A percentile compares a stretch with the other conserved stretches of the same genome.
phyloP scores from a whole-genome alignment of 352 stramenopile genomes.

The Globisporangium polare region DNA sequence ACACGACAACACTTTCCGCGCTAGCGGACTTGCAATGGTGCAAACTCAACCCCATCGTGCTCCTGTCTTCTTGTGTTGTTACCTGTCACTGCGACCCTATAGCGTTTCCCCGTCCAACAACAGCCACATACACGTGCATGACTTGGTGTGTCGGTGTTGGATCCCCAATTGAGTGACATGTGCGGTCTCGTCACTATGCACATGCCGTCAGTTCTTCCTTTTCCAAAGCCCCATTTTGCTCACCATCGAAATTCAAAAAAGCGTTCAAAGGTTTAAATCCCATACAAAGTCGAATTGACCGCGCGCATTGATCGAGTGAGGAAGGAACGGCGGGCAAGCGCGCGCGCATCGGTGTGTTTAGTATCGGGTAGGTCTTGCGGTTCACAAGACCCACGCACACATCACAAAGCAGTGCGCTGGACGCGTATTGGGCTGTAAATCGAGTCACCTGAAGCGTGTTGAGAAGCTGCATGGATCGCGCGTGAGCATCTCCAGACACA shows the following conservation, averaged over 20 bases:
- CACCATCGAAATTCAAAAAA: constrained; percentile 11
- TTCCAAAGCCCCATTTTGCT: constrained; percentile 1
- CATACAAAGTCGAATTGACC: background rate
- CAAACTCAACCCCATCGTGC: constrained; percentile 1
- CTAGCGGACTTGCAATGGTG: constrained; percentile 11
- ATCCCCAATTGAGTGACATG: background rate
- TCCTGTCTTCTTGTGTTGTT: background rate
- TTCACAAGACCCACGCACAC: too few species aligned
- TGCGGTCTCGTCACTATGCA: background rate
- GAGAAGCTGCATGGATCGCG: background rate
- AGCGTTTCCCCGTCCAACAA: too few species aligned
- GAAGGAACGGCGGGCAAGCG: background rate
- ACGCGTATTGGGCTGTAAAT: too few species aligned
- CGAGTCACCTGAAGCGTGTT: background rate
- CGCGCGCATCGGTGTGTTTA: too few species aligned
- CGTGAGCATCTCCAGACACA: background rate
- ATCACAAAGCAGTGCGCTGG: too few species aligned
- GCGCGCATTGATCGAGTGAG: background rate
- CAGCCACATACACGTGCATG: background rate
- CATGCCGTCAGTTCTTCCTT: background rate
- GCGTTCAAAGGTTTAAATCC: constrained; percentile 13
- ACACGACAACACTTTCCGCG: constrained; percentile 5
- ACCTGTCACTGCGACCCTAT: too few species aligned
- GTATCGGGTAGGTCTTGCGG: too few species aligned
- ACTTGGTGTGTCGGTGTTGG: background rate